phyloP scores from a whole-genome alignment of 768 basidiomycete genomes.

The Boletus bicolor region DNA sequence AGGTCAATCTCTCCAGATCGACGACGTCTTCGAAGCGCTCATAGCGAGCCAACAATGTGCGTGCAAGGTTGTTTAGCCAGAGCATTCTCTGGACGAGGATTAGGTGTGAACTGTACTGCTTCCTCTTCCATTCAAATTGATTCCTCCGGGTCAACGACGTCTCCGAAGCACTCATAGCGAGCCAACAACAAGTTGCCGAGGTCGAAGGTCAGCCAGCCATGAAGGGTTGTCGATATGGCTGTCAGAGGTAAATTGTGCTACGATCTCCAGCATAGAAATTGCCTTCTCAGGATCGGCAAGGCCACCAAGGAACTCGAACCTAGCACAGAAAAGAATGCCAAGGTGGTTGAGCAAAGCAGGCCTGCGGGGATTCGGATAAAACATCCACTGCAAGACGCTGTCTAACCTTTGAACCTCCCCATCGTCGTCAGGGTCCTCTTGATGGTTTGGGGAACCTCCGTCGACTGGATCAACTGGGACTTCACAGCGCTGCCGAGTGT shows the following conservation, averaged over 20 bases:
- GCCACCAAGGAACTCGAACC: not conserved
- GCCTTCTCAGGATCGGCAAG: not conserved
- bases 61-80: not conserved
- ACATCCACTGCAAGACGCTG: not conserved
- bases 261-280: not conserved
- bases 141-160: not conserved
- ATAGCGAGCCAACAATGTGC: not conserved
- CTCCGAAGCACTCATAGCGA: not conserved
- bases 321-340: not conserved
- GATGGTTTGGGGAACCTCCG: not conserved
- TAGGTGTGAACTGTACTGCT: not conserved
- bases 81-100: not conserved
- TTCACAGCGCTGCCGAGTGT: not conserved
- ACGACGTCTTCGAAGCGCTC: not conserved
- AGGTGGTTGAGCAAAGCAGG: not conserved
- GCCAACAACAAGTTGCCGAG: not conserved
- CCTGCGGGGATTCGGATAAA: not conserved
- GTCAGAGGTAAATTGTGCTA: not conserved
- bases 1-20: not conserved
- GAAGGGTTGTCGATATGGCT: not conserved
- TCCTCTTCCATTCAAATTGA: not conserved
- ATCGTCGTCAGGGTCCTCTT: not conserved
- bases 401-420: not conserved
- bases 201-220: not conserved
- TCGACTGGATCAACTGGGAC: not conserved